Conservation (phyloP, 176 grass and related monocot genomes). For the Tillandsia fasciculata region DNA sequence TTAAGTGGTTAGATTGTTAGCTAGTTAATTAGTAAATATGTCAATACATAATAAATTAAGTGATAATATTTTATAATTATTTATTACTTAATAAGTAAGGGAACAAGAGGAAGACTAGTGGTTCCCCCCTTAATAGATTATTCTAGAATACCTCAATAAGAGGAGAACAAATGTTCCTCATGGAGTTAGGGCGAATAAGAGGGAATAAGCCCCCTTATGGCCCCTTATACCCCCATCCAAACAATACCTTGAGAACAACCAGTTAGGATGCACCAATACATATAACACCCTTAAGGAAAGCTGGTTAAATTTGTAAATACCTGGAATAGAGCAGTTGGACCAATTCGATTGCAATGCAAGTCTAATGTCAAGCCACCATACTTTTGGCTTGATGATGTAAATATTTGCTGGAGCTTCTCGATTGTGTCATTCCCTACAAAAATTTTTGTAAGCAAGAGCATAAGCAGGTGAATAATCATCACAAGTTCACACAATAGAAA, state of each 20-base stretch:
- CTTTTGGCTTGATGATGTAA: conserved; percentile 74
- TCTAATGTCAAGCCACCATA: conserved; percentile 92
- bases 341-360: conserved; percentile 86
- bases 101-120: no score
- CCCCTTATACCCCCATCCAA: no score
- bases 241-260: not conserved
- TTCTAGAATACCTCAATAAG: no score
- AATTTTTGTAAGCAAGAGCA: conserved; percentile 12
- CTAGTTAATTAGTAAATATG: no score
- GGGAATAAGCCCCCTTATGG: no score
- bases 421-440: conserved; percentile 81
- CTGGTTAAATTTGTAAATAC: conserved; percentile 21
- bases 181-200: no score
- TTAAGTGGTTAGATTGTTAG: no score
- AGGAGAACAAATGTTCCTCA: no score
- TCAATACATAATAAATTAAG: no score
- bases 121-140: no score
- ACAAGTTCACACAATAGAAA: conserved; percentile 4
- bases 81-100: no score
- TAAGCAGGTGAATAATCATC: not conserved
- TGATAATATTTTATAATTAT: no score
- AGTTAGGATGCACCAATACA: not conserved
- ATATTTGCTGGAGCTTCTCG: conserved; percentile 88
- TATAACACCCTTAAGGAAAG: not conserved
- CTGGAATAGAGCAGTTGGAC: conserved; percentile 98